These are phyloP conservation scores for Euphorbia corollata DNA, from an alignment of 441 rosid genomes.

Conservation along the genomic window DNA sequence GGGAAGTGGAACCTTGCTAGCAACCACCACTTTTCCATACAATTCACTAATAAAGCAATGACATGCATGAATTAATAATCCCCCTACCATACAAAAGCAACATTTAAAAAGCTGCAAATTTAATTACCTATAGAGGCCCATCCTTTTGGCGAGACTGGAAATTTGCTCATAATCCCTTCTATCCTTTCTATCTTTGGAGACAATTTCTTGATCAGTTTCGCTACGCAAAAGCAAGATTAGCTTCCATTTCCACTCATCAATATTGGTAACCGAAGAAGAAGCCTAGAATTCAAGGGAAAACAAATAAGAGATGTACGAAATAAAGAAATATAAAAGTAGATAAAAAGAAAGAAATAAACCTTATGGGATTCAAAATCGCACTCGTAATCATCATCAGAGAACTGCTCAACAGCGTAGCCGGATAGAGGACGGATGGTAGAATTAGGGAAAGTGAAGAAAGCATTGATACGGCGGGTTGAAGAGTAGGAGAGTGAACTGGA, in stretches of 20 bases:
- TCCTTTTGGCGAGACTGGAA: conserved; percentile 71
- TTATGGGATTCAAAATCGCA: conserved; percentile 75
- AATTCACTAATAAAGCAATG: conserved; percentile 43
- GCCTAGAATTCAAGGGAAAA: conserved; percentile 37
- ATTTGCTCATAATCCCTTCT: conserved; percentile 94
- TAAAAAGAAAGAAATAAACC: conserved; percentile 26
- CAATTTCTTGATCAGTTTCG: conserved; percentile 72
- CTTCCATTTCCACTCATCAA: conserved; percentile 97
- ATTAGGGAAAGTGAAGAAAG: conserved; percentile 16
- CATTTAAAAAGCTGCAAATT: not conserved
- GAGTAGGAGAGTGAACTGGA: conserved; percentile 19
- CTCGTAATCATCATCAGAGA: conserved; percentile 92
- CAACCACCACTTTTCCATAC: conserved; percentile 92
- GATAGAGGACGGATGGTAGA: conserved; percentile 30
- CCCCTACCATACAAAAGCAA: not conserved
- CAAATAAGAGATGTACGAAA: not conserved
- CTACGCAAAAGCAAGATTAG: conserved; percentile 61
- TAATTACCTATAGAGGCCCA: conserved; percentile 80
- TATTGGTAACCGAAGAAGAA: conserved; percentile 84
- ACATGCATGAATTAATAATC: not conserved
- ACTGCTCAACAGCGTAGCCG: conserved; percentile 68
- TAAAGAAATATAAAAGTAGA: not conserved
- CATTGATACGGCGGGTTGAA: conserved; percentile 7
- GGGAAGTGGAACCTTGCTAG: conserved; percentile 96
- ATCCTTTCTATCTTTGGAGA: conserved; percentile 82